Base-by-base conservation (phyloP, 768 basidiomycete genomes). In the Boletus reticulatus region DNA sequence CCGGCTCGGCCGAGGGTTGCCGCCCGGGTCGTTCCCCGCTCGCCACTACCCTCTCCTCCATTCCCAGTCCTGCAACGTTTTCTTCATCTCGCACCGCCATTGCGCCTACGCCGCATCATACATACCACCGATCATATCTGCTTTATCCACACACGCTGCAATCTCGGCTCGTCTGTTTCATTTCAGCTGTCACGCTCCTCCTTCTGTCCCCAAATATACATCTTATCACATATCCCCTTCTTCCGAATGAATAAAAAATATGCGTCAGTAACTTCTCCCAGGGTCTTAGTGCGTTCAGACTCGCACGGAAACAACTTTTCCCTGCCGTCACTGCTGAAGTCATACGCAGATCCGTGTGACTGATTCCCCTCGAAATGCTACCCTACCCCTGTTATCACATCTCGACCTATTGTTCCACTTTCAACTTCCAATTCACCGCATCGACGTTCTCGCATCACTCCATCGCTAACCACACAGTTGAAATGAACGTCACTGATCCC, bases 271-370 rank as follows among this genome's bases (percentile, higher is more conserved):
- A 9, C 52, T 66, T 54, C 60, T 63, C 48, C 38, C 58, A 59
- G 59, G 69, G 67, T 48, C 49, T 53, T 66, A 66, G 59, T 54
- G 69, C 66, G 67, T 48, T 46, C 44, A 55, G 57, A 36, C 49
- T 48, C 43, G 55, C 57, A 39, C 56, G 57, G 61, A 58, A 62
- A 56, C 27, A 61, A 53, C 36, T 17, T 47, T 38, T 20, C 13
- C 29, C 36, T 62, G 63, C 61, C 68, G 70, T 68, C 43, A 68
- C 54, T 32, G 6, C 46, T 70, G 62, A 70, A 60, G 62, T 69
- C 66, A 68, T 70, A 57, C 32, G 64, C 68, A 68, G 66, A 68
- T 68, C 68, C 51, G 68, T 69, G 63, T 59, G 67, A 68, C 55
- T 53, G 58, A 58, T 56, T 48, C 49, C 44, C 55, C 48, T 55